Evolutionary conservation across 139 green algal genomes (phyloP), one percentile per base, ranked within the genome.

Genomic region (Marvania coccoides): DNA sequence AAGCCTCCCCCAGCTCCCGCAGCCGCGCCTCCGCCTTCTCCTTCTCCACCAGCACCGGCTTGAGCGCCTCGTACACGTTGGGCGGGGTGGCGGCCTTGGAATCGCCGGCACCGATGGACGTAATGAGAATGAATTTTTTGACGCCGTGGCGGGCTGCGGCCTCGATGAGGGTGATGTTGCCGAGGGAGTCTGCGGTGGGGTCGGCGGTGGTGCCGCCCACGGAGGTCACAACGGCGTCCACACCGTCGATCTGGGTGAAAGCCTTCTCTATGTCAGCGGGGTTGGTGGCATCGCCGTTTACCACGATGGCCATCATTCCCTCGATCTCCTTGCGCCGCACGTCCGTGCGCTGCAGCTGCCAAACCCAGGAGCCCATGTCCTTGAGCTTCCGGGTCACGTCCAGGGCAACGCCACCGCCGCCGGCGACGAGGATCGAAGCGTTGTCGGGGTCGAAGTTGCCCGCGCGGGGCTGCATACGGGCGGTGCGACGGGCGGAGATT

Each of bases 121-220:
- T 97, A 12, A 99, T 84, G n/a, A 99, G 85, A 5, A 99, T 69
- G 69, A 99, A 99, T 72, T 92, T 92, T 71, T 92, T 91, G 5
- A 96, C 89, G 23, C 93, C 91, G 53, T 91, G 91, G 46, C 78
- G 76, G 26, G 79, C 69, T 29, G 92, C 92, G 9, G 85, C 91
- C 34, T 96, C 79, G 40, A 99, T 99, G 13, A 98, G 62, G 71
- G 96, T 97, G 79, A 98, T 97, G 84, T 96, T 98, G 40, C 91
- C 94, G 67, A 83, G 47, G 4, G 71, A 84, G 76, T 98, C 92
- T 13, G 83, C 85, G 0, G 36, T 47, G 2, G 88, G 81, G 73
- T 97, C 81, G 30, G 75, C 78, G 26, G 81, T 73, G 2, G 76
- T 92, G 53, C 93, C 93, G 3, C 92, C 91, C 23, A 97, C 76